These are phyloP conservation scores for Teratosphaeriaceae sp. DNA, from an alignment of 2,329 filamentous ascomycete species.

Conservation along the genomic window DNA sequence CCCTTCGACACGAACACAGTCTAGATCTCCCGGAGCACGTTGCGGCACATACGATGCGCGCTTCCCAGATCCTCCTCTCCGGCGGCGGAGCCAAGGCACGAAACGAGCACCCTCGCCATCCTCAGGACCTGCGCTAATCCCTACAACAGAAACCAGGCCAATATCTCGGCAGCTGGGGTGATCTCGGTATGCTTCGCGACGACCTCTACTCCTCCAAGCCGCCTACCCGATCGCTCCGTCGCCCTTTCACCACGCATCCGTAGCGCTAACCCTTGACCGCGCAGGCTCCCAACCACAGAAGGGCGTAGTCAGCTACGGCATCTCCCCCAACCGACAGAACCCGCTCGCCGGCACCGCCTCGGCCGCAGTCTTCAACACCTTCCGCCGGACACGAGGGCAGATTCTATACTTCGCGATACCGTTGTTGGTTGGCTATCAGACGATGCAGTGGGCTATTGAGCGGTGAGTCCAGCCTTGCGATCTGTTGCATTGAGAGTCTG, in stretches of 20 bases:
- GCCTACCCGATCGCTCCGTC: too few relatives aligned
- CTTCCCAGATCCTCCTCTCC: conserved; percentile 25
- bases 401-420: conserved; percentile 84
- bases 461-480: conserved; percentile 54
- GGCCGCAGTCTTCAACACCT: conserved; percentile 91
- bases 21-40: not conserved
- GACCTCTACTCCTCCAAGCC: too few relatives aligned
- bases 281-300: too few relatives aligned
- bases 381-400: conserved; percentile 78
- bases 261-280: too few relatives aligned
- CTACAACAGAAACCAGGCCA: conserved; percentile 37
- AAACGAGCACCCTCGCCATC: too few relatives aligned
- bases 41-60: conserved; percentile 29
- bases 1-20: too few relatives aligned
- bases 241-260: too few relatives aligned
- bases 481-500: not conserved
- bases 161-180: conserved; percentile 68
- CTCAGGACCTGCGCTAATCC: not conserved
- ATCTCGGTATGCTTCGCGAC: too few relatives aligned
- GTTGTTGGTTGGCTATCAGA: conserved; percentile 68
- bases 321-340: conserved; percentile 84
- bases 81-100: conserved; percentile 25
- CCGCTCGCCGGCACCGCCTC: conserved; percentile 71
- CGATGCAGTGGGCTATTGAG: conserved; percentile 86
- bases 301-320: conserved; percentile 61